Evolutionary conservation across 2,329 filamentous ascomycete genomes (phyloP).

Genomic region (Chaetomiaceae sp.): DNA sequence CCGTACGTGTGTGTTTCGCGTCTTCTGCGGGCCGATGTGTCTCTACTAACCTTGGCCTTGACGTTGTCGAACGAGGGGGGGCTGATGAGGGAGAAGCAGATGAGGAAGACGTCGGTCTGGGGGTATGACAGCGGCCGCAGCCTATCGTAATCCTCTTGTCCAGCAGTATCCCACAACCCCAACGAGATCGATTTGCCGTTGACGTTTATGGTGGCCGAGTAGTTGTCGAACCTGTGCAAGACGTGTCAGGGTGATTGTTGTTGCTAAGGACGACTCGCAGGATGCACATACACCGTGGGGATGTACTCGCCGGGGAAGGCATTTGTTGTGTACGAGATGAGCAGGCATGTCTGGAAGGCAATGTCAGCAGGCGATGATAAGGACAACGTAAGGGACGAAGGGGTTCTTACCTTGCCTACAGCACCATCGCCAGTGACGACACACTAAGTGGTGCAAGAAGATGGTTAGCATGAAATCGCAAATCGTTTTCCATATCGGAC

Average conservation of each 20-base stretch:
- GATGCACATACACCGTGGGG: constrained; percentile 75
- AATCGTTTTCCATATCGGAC: neutral
- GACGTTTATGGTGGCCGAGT: constrained; percentile 98
- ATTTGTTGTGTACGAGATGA: constrained; percentile 99
- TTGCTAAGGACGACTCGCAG: neutral
- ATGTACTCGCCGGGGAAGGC: constrained; percentile 99
- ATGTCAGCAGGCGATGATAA: constrained; percentile 20
- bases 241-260: constrained; percentile 18
- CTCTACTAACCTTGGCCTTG: constrained; percentile 78
- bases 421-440: constrained; percentile 99
- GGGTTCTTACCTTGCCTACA: constrained; percentile 84
- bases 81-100: constrained; percentile 98
- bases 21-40: neutral
- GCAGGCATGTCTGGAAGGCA: constrained; percentile 76
- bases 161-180: constrained; percentile 96
- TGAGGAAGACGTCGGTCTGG: constrained; percentile 96
- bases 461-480: constrained; percentile 33
- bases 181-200: constrained; percentile 97
- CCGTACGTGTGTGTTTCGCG: neutral
- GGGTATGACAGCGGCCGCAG: constrained; percentile 93
- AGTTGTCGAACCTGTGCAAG: constrained; percentile 84
- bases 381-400: constrained; percentile 6
- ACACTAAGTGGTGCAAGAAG: constrained; percentile 61
- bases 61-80: constrained; percentile 98
- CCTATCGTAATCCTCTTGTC: constrained; percentile 97